Evolutionary conservation across 768 basidiomycete genomes (phyloP).

Genomic region (Lentinula edodes): DNA sequence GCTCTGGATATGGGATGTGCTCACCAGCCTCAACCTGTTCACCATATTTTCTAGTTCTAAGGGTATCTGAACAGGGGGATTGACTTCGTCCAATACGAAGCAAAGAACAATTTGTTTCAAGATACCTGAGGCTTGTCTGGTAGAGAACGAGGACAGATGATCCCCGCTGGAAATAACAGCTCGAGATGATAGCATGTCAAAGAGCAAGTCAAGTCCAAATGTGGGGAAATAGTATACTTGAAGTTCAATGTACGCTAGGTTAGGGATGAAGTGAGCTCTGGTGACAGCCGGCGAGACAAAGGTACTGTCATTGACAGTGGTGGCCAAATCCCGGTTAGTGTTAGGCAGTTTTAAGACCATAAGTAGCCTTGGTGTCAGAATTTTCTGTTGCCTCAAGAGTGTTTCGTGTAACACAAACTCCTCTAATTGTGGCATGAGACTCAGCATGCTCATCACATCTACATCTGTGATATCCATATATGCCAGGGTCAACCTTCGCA

Average conservation of each 20-base stretch:
- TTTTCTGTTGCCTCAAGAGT: not conserved
- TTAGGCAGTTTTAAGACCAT: not conserved
- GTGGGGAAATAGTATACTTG: not conserved
- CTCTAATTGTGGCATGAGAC: not conserved
- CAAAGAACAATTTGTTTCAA: not conserved
- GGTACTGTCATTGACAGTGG: not conserved
- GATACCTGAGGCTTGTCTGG: not conserved
- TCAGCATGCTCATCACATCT: not conserved
- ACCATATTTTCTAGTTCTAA: not conserved
- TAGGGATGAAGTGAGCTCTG: not conserved
- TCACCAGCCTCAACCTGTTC: not conserved
- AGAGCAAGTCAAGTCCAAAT: not conserved
- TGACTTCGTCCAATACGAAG: not conserved
- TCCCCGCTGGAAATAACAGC: not conserved
- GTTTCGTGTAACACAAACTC: not conserved
- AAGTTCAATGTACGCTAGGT: not conserved
- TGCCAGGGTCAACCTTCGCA: not conserved
- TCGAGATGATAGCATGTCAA: not conserved
- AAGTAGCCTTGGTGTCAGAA: not conserved
- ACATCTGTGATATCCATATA: not conserved
- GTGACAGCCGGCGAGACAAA: not conserved
- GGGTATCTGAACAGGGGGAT: not conserved
- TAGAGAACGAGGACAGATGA: not conserved
- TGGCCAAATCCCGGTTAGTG: not conserved
- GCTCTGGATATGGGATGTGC: not conserved